Conservation (phyloP, 2,329 filamentous ascomycete species). For the Colletotrichum sp. region DNA sequence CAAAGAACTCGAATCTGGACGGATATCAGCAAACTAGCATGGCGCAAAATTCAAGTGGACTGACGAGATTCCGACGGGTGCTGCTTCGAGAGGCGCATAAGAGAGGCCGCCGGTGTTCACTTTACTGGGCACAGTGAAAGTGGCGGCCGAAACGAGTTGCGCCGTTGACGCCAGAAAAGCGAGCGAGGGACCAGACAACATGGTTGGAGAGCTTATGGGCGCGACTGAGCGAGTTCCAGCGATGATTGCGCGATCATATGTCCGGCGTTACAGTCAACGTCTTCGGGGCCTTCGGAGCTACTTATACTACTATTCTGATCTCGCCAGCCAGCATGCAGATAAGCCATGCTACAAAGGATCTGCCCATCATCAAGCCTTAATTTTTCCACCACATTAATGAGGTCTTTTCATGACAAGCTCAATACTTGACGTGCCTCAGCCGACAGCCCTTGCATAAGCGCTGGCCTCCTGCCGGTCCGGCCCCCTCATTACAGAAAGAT, state of each 20-base stretch:
- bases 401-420: not conserved
- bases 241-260: not conserved
- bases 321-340: too few relatives aligned
- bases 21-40: not conserved
- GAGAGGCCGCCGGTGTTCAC: not conserved
- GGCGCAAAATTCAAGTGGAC: not conserved
- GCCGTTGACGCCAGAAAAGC: not conserved
- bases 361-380: not conserved
- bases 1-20: conserved; percentile 60
- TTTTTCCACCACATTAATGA: not conserved
- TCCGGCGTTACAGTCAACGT: not conserved
- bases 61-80: conserved; percentile 11
- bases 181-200: not conserved
- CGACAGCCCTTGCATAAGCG: not conserved
- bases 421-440: not conserved
- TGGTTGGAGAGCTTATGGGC: not conserved
- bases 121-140: not conserved
- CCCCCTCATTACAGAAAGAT: not conserved
- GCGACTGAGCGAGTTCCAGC: not conserved
- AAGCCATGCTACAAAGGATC: not conserved
- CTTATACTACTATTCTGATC: not conserved
- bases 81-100: conserved; percentile 1
- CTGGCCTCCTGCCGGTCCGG: not conserved
- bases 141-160: not conserved
- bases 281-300: not conserved